phyloP scores from a whole-genome alignment of 2,329 filamentous ascomycete genomes.

The Trichothecium sympodiale region DNA sequence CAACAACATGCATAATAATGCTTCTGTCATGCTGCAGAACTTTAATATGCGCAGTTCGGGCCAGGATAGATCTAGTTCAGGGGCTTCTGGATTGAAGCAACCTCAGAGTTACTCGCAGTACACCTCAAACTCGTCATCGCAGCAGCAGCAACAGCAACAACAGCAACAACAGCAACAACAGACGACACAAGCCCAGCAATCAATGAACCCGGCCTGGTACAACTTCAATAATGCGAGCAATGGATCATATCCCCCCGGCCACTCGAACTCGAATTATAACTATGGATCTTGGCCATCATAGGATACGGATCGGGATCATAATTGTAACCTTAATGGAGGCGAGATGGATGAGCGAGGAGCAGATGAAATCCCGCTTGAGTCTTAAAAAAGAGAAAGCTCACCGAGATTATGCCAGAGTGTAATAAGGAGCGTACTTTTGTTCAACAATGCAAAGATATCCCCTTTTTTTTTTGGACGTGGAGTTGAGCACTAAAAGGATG shows the following conservation, averaged over 20 bases:
- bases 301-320: neutral
- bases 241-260: neutral
- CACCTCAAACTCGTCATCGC: constrained; percentile 8
- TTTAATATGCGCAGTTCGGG: constrained; percentile 10
- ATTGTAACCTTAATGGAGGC: too few relatives aligned
- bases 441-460: too few relatives aligned
- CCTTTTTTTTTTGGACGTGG: too few relatives aligned
- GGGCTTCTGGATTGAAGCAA: constrained; percentile 2
- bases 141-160: constrained; percentile 6
- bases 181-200: too few relatives aligned
- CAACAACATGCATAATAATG: neutral
- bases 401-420: too few relatives aligned
- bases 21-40: constrained; percentile 10
- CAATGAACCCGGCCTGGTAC: constrained; percentile 1
- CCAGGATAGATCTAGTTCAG: constrained; percentile 7
- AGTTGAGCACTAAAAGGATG: too few relatives aligned
- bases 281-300: neutral
- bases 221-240: neutral
- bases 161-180: constrained; percentile 2
- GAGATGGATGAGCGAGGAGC: too few relatives aligned
- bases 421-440: too few relatives aligned
- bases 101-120: constrained; percentile 9
- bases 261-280: neutral
- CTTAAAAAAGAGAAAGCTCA: too few relatives aligned
- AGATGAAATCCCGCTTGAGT: too few relatives aligned